Percentiles rank a stretch among this genome's conserved stretches.
These are phyloP conservation scores for Serendipita vermifera DNA, from an alignment of 768 basidiomycete genomes.

Conservation along the genomic window DNA sequence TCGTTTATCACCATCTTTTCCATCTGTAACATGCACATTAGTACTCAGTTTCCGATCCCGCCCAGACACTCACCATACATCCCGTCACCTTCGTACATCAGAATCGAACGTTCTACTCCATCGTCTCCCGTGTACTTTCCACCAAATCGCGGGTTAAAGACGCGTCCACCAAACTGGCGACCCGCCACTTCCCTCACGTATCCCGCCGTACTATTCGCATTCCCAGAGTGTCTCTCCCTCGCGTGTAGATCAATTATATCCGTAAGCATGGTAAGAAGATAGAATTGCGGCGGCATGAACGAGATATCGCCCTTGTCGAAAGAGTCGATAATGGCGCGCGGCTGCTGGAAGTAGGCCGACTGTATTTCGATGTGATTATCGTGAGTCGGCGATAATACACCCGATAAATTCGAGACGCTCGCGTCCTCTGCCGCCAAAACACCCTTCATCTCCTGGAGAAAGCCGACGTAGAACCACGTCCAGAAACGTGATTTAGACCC, in stretches of 20 bases:
- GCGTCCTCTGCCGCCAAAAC: neutral
- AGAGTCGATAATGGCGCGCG: neutral
- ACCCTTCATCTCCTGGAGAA: slow-evolving; percentile 41
- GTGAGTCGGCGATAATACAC: neutral
- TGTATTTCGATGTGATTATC: neutral
- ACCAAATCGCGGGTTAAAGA: slow-evolving; percentile 36
- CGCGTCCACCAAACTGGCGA: slow-evolving; percentile 47
- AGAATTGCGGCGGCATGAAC: slow-evolving; percentile 65
- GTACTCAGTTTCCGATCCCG: too few species aligned
- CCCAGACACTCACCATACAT: slow-evolving; percentile 47
- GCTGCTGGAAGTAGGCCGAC: slow-evolving; percentile 1
- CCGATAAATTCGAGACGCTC: neutral
- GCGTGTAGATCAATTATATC: slow-evolving; percentile 28
- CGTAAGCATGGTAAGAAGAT: slow-evolving; percentile 50
- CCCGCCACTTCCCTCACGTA: slow-evolving; percentile 34
- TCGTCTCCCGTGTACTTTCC: slow-evolving; percentile 26
- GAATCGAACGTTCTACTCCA: slow-evolving; percentile 32
- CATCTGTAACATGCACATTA: neutral
- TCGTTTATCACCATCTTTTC: slow-evolving; percentile 25
- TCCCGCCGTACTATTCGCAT: slow-evolving; percentile 15
- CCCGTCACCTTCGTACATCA: slow-evolving; percentile 64
- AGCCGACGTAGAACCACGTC: slow-evolving; percentile 55
- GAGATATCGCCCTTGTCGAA: slow-evolving; percentile 27
- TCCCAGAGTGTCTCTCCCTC: slow-evolving; percentile 23
- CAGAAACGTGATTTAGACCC: slow-evolving; percentile 49